phyloP scores from a whole-genome alignment of 2,329 filamentous ascomycete species.

The Xylaria arbuscula region DNA sequence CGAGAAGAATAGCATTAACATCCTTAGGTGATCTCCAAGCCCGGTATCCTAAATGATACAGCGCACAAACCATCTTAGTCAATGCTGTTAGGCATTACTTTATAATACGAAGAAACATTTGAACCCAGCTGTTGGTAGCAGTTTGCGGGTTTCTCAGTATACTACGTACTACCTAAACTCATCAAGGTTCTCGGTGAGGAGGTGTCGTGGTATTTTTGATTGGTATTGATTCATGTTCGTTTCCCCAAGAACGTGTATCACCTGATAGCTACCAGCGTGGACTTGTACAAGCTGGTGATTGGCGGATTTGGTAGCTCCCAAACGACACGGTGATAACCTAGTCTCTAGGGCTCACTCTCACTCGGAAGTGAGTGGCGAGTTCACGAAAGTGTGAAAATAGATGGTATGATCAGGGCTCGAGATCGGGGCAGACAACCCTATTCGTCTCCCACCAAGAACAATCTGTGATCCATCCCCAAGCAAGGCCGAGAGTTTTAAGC shows the following conservation, averaged over 20 bases:
- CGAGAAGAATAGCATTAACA: not conserved
- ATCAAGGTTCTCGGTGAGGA: not conserved
- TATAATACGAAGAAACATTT: not conserved
- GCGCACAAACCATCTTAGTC: not conserved
- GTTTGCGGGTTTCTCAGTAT: conserved; percentile 5
- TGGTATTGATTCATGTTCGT: not conserved
- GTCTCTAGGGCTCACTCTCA: not conserved
- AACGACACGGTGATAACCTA: conserved; percentile 1
- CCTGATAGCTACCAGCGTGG: conserved; percentile 1
- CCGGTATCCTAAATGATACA: not conserved
- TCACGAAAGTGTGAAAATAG: not conserved
- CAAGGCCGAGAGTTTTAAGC: not conserved
- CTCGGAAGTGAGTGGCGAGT: not conserved
- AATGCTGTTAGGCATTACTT: not conserved
- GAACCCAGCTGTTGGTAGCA: not conserved
- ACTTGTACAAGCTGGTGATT: conserved; percentile 6
- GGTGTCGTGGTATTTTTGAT: not conserved
- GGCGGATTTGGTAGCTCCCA: not conserved
- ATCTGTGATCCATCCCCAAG: conserved; percentile 20
- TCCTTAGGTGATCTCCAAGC: not conserved
- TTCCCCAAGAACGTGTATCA: conserved; percentile 4
- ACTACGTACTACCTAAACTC: not conserved
- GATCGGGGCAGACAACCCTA: conserved; percentile 14
- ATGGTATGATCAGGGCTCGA: conserved; percentile 9
- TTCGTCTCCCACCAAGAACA: conserved; percentile 8